A percentile compares a stretch with the other conserved stretches of the same genome.
Conservation (phyloP, 2,329 filamentous ascomycete genomes). For the Hymenoscyphus repandus region DNA sequence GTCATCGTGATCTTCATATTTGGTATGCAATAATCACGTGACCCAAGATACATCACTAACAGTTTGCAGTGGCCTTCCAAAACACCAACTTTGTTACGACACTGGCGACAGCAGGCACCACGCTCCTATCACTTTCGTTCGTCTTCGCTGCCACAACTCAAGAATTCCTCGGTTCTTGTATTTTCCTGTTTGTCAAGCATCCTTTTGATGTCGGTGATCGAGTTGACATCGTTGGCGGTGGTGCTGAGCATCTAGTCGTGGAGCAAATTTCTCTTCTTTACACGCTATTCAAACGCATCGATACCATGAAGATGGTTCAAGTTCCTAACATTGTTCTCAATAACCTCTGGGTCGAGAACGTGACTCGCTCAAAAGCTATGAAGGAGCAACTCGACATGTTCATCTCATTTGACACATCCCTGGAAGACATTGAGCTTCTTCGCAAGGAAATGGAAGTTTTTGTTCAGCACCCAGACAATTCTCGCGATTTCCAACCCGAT, state of each 20-base stretch:
- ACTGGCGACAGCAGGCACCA: constrained; percentile 83
- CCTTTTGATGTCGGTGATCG: constrained; percentile 95
- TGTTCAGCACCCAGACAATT: constrained; percentile 77
- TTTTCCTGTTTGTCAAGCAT: constrained; percentile 98
- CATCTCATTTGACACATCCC: constrained; percentile 78
- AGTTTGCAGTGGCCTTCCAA: constrained; percentile 68
- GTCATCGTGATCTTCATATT: constrained; percentile 81
- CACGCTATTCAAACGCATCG: constrained; percentile 82
- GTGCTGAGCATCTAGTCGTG: constrained; percentile 66
- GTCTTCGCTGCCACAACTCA: constrained; percentile 89
- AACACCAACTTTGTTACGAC: constrained; percentile 80
- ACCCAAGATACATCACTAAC: constrained; percentile 29
- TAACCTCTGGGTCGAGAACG: constrained; percentile 90
- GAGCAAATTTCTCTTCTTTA: constrained; percentile 93
- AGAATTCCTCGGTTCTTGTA: constrained; percentile 95
- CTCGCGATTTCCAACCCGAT: constrained; percentile 84
- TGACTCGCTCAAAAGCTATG: constrained; percentile 88
- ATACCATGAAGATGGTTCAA: constrained; percentile 70
- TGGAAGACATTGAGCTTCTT: constrained; percentile 84
- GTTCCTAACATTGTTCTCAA: constrained; percentile 90
- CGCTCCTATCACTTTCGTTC: constrained; percentile 92
- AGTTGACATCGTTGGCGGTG: constrained; percentile 64
- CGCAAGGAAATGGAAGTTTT: constrained; percentile 82
- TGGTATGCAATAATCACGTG: constrained; percentile 41
- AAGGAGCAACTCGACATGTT: constrained; percentile 73